Evolutionary conservation across 2,329 filamentous ascomycete genomes (phyloP), one percentile per base, ranked within the genome.

Genomic region (Aspergillus pseudonomiae): DNA sequence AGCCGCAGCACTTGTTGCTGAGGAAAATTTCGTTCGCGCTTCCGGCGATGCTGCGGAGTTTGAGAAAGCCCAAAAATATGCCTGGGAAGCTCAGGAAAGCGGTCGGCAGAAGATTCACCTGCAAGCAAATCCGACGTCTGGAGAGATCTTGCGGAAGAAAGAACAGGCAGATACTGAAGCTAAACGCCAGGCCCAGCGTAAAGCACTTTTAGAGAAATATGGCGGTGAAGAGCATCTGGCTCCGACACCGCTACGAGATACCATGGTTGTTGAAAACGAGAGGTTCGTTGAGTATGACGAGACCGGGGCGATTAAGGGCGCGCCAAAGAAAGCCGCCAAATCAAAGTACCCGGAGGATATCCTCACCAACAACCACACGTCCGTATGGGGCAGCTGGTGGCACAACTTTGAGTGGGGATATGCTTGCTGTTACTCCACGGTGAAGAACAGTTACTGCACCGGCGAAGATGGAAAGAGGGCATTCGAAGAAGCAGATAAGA

Each of bases 311-410:
- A 90, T 98, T 81, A 98, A 98, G 80, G 94, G 94, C n/a, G 88
- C 88, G 30, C 89, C 90, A 0, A 91, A 90, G 75, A 87, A 87
- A 61, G 85, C 86, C 59, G 91, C 90, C 57, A 94, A 91, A 77
- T 96, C 93, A 46, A 98, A 97, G 76, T 99, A 99, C 74, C 80
- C 89, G 5, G 95, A 99, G 74, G 93, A 99, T 72, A 84, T 97
- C 0, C 82, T 91, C 60, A 86, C 91, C 76, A 94, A 96, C 81
- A 99, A 99, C 74, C 95, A 99, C 79, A 93, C 88, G 3, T 90
- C 91, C 0, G 90, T 97, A 3, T 99, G 93, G 92, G 95, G 95
- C 56, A 97, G 93, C 73, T 99, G 95, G 95, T 99, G 95, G 95
- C 87, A 89, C 59, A 89, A 92, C 74, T 98, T 97, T 80, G 87